phyloP scores from a whole-genome alignment of 1,284 basidiomycete genomes.

The Puccinia polysora region DNA sequence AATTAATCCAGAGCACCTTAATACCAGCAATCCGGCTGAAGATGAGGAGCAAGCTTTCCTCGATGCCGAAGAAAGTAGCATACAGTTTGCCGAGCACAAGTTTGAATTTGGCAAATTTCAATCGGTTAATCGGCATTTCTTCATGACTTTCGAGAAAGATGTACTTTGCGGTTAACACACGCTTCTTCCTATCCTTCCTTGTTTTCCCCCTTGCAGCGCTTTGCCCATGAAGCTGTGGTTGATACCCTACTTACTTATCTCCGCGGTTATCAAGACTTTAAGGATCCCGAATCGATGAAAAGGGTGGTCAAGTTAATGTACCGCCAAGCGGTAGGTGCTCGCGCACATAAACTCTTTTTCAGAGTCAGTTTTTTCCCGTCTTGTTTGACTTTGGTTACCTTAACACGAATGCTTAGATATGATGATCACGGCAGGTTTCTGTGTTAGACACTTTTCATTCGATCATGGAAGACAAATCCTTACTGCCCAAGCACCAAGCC shows the following conservation, averaged over 20 bases:
- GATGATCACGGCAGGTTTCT: slow-evolving; percentile 71
- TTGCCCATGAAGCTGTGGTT: slow-evolving; percentile 75
- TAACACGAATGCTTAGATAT: no score
- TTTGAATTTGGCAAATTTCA: slow-evolving; percentile 86
- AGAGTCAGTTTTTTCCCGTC: slow-evolving; percentile 61
- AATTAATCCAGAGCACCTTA: slow-evolving; percentile 25
- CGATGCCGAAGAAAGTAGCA: slow-evolving; percentile 49
- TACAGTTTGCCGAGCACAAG: slow-evolving; percentile 70
- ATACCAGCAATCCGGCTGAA: slow-evolving; percentile 52
- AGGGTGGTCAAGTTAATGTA: slow-evolving; percentile 79
- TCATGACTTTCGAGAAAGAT: not conserved
- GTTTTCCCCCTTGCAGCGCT: slow-evolving; percentile 59
- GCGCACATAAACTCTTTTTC: slow-evolving; percentile 87
- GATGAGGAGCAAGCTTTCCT: slow-evolving; percentile 60
- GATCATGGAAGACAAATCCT: slow-evolving; percentile 70
- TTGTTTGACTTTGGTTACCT: no score
- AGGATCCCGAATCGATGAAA: slow-evolving; percentile 72
- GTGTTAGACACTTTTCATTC: slow-evolving; percentile 75
- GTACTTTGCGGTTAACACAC: slow-evolving; percentile 2
- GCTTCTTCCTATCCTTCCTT: not conserved
- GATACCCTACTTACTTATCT: slow-evolving; percentile 76
- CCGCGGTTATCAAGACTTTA: slow-evolving; percentile 72
- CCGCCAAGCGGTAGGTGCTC: slow-evolving; percentile 77
- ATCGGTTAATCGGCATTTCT: slow-evolving; percentile 59
- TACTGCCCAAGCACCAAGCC: slow-evolving; percentile 68